Percentiles rank a stretch among this genome's conserved stretches.
These are phyloP conservation scores for Paramarasmius palmivorus DNA, from an alignment of 1,284 basidiomycete genomes.

Conservation along the genomic window DNA sequence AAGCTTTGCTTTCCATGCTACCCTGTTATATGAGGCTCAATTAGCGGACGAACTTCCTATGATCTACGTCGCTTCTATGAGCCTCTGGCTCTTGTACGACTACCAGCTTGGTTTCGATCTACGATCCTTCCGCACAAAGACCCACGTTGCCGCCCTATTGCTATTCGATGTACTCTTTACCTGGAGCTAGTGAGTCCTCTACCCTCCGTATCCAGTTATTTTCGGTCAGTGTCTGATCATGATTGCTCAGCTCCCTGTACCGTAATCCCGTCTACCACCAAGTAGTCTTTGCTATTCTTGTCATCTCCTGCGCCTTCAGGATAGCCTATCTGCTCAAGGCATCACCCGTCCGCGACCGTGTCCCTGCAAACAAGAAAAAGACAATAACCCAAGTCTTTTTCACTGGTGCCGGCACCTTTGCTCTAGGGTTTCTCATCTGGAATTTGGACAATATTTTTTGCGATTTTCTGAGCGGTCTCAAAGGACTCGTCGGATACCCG, in stretches of 20 bases:
- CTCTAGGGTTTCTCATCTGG: constrained; percentile 64
- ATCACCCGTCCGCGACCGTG: constrained; percentile 37
- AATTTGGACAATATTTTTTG: constrained; percentile 75
- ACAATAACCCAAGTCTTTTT: constrained; percentile 44
- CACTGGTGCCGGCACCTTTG: constrained; percentile 50
- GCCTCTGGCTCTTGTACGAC: constrained; percentile 57
- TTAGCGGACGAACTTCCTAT: constrained; percentile 73
- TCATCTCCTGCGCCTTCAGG: constrained; percentile 46
- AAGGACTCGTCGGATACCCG: constrained; percentile 59
- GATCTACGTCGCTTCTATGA: constrained; percentile 61
- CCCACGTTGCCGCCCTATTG: constrained; percentile 29
- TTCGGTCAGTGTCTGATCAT: neutral
- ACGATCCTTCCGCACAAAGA: constrained; percentile 32
- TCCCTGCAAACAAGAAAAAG: constrained; percentile 43
- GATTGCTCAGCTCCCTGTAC: constrained; percentile 43
- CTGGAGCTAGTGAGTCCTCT: constrained; percentile 56
- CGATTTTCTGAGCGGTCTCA: constrained; percentile 52
- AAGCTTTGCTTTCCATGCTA: constrained; percentile 70
- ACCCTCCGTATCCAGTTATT: neutral
- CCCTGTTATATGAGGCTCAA: constrained; percentile 66
- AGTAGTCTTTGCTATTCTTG: constrained; percentile 55
- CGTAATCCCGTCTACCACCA: constrained; percentile 72
- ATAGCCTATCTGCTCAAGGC: constrained; percentile 49
- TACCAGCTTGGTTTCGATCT: constrained; percentile 47
- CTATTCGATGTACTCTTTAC: constrained; percentile 59